A percentile compares a stretch with the other conserved stretches of the same genome.
Evolutionary conservation across 352 stramenopile genomes (phyloP).

Genomic region (Phytophthora ohioensis): DNA sequence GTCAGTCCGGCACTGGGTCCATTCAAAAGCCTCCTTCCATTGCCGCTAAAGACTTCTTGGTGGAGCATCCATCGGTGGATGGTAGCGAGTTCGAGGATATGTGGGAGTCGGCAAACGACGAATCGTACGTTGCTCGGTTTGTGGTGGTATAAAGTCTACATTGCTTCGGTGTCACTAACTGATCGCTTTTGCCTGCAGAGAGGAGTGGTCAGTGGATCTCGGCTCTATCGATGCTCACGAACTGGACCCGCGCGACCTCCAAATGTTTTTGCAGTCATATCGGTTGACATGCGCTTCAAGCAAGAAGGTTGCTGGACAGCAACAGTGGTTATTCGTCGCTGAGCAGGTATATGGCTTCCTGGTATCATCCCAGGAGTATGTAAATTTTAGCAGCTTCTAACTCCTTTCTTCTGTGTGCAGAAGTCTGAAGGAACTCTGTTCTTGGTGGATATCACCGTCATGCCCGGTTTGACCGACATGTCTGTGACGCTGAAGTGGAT

Average conservation of each 20-base stretch:
- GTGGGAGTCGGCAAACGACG: constrained; percentile 78
- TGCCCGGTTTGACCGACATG: constrained; percentile 80
- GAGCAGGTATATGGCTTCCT: constrained; percentile 64
- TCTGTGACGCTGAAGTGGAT: constrained; percentile 91
- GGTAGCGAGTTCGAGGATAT: constrained; percentile 73
- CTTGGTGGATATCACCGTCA: constrained; percentile 81
- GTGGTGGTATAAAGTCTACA: background rate
- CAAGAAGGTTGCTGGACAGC: constrained; percentile 78
- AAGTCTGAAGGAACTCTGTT: constrained; percentile 83
- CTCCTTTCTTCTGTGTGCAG: constrained; percentile 40
- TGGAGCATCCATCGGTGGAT: constrained; percentile 54
- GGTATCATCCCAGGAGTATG: background rate
- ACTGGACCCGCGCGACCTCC: constrained; percentile 65
- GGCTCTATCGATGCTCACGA: constrained; percentile 50
- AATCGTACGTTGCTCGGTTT: constrained; percentile 61
- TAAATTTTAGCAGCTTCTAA: constrained; percentile 4
- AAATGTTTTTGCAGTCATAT: constrained; percentile 67
- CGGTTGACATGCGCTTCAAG: constrained; percentile 75
- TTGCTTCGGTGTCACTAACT: constrained; percentile 10
- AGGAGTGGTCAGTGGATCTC: constrained; percentile 79
- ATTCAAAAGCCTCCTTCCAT: constrained; percentile 44
- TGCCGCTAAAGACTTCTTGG: constrained; percentile 67
- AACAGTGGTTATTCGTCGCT: constrained; percentile 82
- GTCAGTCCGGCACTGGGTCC: constrained; percentile 45
- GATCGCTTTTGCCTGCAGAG: constrained; percentile 44